Percentiles rank a stretch among this genome's conserved stretches.
Evolutionary conservation across 495 filamentous ascomycete genomes (phyloP).

Genomic region (Hypomontagnella submonticulosa): DNA sequence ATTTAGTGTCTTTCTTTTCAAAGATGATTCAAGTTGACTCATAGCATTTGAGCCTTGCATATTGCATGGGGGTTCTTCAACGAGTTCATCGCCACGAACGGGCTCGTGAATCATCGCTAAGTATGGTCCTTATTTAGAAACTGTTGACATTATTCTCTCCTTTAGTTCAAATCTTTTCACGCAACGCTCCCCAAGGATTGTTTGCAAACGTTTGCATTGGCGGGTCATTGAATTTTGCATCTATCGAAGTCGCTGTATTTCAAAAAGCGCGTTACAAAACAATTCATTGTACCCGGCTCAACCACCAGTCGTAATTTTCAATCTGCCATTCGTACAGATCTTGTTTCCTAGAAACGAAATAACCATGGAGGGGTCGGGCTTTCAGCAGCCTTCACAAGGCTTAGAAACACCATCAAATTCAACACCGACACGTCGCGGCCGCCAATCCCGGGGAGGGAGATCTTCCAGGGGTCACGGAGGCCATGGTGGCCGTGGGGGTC

Average conservation of each 20-base stretch:
- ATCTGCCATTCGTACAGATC: background rate
- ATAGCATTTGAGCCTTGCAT: background rate
- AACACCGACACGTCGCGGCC: slow-evolving; percentile 18
- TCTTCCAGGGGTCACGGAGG: slow-evolving; percentile 31
- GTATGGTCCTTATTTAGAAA: too few species aligned
- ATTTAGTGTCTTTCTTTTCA: background rate
- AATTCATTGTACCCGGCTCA: background rate
- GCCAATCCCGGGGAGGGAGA: slow-evolving; percentile 42
- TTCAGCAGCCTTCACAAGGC: background rate
- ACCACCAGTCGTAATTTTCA: slow-evolving; percentile 4
- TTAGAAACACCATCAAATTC: slow-evolving; percentile 11
- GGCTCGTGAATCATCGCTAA: background rate
- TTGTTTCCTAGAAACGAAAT: slow-evolving; percentile 10
- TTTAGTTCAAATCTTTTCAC: slow-evolving; percentile 5
- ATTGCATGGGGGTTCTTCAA: background rate
- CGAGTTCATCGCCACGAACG: background rate
- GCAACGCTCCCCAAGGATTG: background rate
- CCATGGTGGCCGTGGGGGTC: slow-evolving; percentile 33
- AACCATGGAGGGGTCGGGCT: slow-evolving; percentile 33
- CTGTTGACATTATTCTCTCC: background rate
- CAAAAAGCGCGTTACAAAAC: slow-evolving; percentile 57
- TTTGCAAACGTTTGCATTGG: slow-evolving; percentile 11
- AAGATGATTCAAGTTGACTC: slow-evolving; percentile 1
- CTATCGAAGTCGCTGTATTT: slow-evolving; percentile 65
- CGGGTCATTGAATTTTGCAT: slow-evolving; percentile 3